These are phyloP conservation scores for Gnomoniopsis sp. DNA, from an alignment of 2,329 filamentous ascomycete species.

Conservation along the genomic window DNA sequence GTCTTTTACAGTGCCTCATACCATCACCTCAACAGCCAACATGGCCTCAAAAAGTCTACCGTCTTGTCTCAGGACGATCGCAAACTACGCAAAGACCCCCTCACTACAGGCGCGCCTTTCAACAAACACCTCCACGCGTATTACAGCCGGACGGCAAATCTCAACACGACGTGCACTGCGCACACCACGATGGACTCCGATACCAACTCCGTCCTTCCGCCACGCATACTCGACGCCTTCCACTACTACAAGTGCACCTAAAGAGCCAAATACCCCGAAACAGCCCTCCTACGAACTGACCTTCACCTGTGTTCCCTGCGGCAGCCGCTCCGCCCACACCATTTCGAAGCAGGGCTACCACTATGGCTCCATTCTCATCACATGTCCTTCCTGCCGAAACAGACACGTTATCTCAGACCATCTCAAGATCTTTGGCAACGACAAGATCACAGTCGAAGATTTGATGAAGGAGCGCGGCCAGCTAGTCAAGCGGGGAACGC, in stretches of 20 bases:
- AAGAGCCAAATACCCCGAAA: constrained; percentile 23
- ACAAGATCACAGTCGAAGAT: constrained; percentile 69
- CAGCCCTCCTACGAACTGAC: constrained; percentile 79
- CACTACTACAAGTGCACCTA: constrained; percentile 20
- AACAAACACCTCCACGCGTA: no score
- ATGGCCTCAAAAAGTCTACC: constrained; percentile 10
- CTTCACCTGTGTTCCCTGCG: constrained; percentile 90
- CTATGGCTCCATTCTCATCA: constrained; percentile 81
- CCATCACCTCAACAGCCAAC: background rate
- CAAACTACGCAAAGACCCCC: background rate
- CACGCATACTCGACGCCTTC: constrained; percentile 29
- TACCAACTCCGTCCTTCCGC: constrained; percentile 11
- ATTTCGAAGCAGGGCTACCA: constrained; percentile 96
- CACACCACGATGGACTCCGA: background rate
- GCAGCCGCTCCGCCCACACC: constrained; percentile 73
- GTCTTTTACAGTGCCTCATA: background rate
- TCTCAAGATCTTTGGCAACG: constrained; percentile 72
- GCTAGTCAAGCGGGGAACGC: constrained; percentile 66
- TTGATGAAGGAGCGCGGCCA: constrained; percentile 73
- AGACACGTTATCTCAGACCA: constrained; percentile 92
- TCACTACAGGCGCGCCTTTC: background rate
- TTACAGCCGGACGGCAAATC: background rate
- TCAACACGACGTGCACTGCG: background rate
- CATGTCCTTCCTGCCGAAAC: constrained; percentile 81
- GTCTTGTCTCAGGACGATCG: background rate